Conservation (phyloP, 2,329 filamentous ascomycete species). For the Aspergillus hortae region DNA sequence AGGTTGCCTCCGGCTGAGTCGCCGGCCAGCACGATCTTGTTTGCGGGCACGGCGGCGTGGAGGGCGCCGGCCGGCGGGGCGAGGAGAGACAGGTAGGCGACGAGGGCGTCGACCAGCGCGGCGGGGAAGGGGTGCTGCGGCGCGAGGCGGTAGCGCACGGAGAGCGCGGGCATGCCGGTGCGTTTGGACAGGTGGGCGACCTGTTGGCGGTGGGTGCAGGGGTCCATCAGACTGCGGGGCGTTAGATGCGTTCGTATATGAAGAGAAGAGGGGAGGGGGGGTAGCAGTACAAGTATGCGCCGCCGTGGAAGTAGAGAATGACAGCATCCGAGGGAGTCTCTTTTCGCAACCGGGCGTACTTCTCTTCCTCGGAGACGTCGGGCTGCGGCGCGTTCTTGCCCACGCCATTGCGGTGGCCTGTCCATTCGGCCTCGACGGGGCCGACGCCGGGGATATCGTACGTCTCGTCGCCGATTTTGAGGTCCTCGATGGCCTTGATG, state of each 20-base stretch:
- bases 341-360: slow-evolving; percentile 38
- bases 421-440: slow-evolving; percentile 46
- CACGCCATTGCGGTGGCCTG: slow-evolving; percentile 39
- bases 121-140: slow-evolving; percentile 48
- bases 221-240: slow-evolving; percentile 40
- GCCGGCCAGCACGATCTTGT: slow-evolving; percentile 45
- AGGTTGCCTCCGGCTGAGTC: slow-evolving; percentile 47
- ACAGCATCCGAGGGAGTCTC: slow-evolving; percentile 39
- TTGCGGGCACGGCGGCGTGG: slow-evolving; percentile 41
- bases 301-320: slow-evolving; percentile 47
- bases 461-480: slow-evolving; percentile 37
- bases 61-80: slow-evolving; percentile 41
- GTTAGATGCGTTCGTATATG: not conserved
- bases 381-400: slow-evolving; percentile 35
- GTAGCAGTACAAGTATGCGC: slow-evolving; percentile 42
- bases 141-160: slow-evolving; percentile 46
- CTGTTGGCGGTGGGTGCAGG: slow-evolving; percentile 38
- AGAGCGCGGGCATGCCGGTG: slow-evolving; percentile 40
- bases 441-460: slow-evolving; percentile 34
- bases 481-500: slow-evolving; percentile 35
- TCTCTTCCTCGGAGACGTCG: slow-evolving; percentile 41
- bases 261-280: not conserved
- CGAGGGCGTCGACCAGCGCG: slow-evolving; percentile 44
- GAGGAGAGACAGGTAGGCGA: slow-evolving; percentile 46
- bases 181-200: slow-evolving; percentile 37